A percentile compares a stretch with the other conserved stretches of the same genome.
These are phyloP conservation scores for Dothistroma septosporum DNA, from an alignment of 2,329 filamentous ascomycete species.

Conservation along the genomic window DNA sequence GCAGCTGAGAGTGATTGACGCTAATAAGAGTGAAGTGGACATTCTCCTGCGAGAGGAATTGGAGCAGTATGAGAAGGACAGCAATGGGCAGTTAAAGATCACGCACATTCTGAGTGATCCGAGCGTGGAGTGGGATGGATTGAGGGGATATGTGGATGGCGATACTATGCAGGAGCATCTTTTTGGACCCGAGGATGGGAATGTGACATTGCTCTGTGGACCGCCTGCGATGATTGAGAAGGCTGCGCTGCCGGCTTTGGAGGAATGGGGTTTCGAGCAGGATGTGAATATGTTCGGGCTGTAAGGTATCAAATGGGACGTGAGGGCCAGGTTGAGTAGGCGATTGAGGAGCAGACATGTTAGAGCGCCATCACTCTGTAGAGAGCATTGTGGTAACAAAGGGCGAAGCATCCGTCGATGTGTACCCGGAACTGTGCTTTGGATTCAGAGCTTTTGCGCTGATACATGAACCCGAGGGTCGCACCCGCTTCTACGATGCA, in stretches of 20 bases:
- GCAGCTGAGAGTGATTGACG: constrained; percentile 45
- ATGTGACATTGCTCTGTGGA: constrained; percentile 48
- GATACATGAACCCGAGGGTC: too few relatives aligned
- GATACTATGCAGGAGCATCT: constrained; percentile 40
- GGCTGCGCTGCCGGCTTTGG: constrained; percentile 47
- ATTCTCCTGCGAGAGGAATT: constrained; percentile 46
- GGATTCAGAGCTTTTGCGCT: too few relatives aligned
- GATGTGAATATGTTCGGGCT: constrained; percentile 13
- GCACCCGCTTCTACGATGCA: too few relatives aligned
- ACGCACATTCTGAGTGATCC: constrained; percentile 48
- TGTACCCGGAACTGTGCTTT: too few relatives aligned
- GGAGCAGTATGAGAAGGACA: constrained; percentile 39
- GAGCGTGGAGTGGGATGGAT: constrained; percentile 44
- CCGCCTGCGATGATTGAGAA: constrained; percentile 51
- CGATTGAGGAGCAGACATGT: too few relatives aligned
- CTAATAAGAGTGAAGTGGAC: constrained; percentile 47
- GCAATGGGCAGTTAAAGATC: constrained; percentile 41
- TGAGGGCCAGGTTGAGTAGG: too few relatives aligned
- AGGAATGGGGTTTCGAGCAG: constrained; percentile 24
- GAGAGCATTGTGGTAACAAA: too few relatives aligned
- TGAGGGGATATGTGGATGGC: constrained; percentile 44
- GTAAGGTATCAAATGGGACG: too few relatives aligned
- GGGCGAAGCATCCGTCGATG: too few relatives aligned
- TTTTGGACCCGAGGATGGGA: constrained; percentile 42
- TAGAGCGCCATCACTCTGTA: too few relatives aligned